Base-by-base conservation (phyloP, 2,329 filamentous ascomycete genomes). In the Phaeosphaeria sp. region DNA sequence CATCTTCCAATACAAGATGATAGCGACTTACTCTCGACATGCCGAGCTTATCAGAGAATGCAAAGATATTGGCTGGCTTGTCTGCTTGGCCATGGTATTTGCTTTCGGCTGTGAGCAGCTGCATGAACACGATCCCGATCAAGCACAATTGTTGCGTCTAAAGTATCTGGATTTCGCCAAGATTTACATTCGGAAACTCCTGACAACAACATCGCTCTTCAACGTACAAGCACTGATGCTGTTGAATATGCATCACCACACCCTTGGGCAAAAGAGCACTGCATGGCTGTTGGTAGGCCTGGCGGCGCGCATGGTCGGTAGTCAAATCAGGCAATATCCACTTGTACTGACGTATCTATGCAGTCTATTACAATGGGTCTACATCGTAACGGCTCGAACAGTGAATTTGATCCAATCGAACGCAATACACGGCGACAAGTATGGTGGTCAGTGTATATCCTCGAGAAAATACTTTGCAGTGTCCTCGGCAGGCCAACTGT, bases 221-320 rank as follows among this genome's bases (percentile, higher is more conserved):
- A 80, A 80, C 43, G 71, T 81, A 10, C 78, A 80, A 59, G 79
- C 78, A 0, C 68, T 81, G 23, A 72, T 80, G 53, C 69, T 81
- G 5, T 72, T 80, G 11, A 77, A 78, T 21, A 52, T 80, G 13
- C 77, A 81, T 56, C 74, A 79, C 55, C 76, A 81, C 54, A 78
- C 76, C 36, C 73, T 73, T 23, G 79, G 79, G 13, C 78, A 81
- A 56, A 71, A 78, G 25, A 81, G 77, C 33, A 77, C 72, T 50
- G 74, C 77, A 0, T 81, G 77, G 72, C 71, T 78, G 50, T 67
- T 80, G 2, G 72, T 80, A 10, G 79, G 79, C 2, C 73, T 75
- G 33, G 79, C 76, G 9, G 78, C 77, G 13, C 74, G 78, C 15
- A 77, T 81, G 72, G 69, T 69, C 46, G 23, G 63, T 65, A 23